phyloP scores from a whole-genome alignment of 352 stramenopile genomes.

The Blastocystis sp. region DNA sequence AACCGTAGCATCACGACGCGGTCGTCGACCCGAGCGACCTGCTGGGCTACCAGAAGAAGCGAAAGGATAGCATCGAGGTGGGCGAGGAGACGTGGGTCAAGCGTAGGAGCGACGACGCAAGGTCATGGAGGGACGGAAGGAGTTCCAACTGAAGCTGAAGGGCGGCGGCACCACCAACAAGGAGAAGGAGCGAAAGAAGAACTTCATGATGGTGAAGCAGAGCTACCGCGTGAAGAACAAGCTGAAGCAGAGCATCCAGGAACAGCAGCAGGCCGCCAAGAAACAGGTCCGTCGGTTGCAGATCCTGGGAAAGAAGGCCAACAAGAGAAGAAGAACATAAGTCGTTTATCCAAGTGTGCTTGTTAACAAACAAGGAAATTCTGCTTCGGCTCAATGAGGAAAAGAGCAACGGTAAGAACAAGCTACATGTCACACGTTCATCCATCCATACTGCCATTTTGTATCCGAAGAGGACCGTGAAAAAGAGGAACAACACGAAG shows the following conservation, averaged over 20 bases:
- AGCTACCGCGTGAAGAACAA: constrained; percentile 77
- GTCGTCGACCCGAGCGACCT: constrained; percentile 66
- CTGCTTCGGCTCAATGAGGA: constrained; percentile 1
- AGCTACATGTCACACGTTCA: background rate
- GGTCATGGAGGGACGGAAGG: constrained; percentile 17
- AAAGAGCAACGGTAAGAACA: constrained; percentile 4
- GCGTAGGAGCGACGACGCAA: constrained; percentile 33
- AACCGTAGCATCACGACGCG: background rate
- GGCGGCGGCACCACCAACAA: constrained; percentile 86
- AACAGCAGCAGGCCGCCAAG: constrained; percentile 71
- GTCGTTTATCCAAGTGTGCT: constrained; percentile 8
- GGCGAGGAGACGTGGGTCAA: constrained; percentile 60
- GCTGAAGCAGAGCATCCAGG: constrained; percentile 71
- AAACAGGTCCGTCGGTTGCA: constrained; percentile 71
- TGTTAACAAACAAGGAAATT: background rate
- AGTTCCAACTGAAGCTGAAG: constrained; percentile 64
- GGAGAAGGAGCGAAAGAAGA: constrained; percentile 90
- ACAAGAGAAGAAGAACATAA: constrained; percentile 60
- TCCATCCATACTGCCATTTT: constrained; percentile 9
- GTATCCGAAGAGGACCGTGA: constrained; percentile 8
- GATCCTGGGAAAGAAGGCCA: constrained; percentile 68
- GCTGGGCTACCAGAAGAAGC: constrained; percentile 75
- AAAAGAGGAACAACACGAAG: background rate
- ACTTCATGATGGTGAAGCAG: constrained; percentile 93
- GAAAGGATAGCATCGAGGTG: constrained; percentile 73